phyloP scores from a whole-genome alignment of 106 monocot genomes.

The Agapanthus africanus region DNA sequence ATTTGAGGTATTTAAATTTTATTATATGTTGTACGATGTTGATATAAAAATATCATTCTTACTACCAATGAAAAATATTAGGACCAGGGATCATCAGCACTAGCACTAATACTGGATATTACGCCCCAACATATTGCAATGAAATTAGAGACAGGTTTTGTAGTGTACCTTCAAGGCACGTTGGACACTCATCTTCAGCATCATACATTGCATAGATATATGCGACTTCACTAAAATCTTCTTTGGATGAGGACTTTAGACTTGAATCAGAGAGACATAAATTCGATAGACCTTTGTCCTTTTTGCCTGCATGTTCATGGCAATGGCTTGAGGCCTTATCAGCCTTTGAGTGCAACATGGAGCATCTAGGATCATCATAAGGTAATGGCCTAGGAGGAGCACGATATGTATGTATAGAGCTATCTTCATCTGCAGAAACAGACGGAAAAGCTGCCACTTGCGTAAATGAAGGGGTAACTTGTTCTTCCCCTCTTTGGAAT shows the following conservation, averaged over 20 bases:
- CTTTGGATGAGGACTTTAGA: slow-evolving; percentile 19
- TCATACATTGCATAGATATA: slow-evolving; percentile 43
- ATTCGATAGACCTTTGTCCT: slow-evolving; percentile 14
- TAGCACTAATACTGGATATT: too few relatives aligned
- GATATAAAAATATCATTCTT: too few relatives aligned
- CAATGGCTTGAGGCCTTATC: slow-evolving; percentile 35
- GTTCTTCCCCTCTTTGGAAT: slow-evolving; percentile 30
- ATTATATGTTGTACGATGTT: too few relatives aligned
- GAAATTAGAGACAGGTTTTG: neutral
- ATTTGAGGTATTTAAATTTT: too few relatives aligned
- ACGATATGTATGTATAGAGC: slow-evolving; percentile 30
- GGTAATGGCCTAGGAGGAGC: slow-evolving; percentile 59
- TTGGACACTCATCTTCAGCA: slow-evolving; percentile 72
- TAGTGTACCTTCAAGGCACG: slow-evolving; percentile 62
- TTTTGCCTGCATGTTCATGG: slow-evolving; percentile 16
- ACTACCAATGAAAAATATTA: too few relatives aligned
- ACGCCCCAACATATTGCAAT: neutral
- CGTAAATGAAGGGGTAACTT: slow-evolving; percentile 19
- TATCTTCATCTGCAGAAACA: slow-evolving; percentile 14
- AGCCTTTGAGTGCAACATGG: slow-evolving; percentile 9
- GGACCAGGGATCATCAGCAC: too few relatives aligned
- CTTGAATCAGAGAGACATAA: slow-evolving; percentile 20
- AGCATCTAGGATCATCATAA: slow-evolving; percentile 61
- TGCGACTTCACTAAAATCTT: slow-evolving; percentile 11
- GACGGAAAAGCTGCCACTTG: slow-evolving; percentile 12